Evolutionary conservation across 306 rosid genomes (phyloP).

Genomic region (Parietaria judaica): DNA sequence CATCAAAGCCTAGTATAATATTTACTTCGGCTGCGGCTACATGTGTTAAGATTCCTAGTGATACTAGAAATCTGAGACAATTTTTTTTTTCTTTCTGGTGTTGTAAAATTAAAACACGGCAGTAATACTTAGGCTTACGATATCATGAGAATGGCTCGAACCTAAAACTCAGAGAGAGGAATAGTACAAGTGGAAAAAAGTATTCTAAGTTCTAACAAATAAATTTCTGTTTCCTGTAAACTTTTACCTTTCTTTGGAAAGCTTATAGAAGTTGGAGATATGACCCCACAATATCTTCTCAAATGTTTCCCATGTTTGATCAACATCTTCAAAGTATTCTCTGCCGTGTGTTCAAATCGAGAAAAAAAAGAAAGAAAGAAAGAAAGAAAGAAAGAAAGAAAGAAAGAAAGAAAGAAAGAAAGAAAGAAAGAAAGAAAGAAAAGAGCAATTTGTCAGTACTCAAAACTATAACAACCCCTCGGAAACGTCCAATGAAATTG

Average conservation of each 20-base stretch:
- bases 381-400: no score
- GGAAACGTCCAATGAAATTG: no score
- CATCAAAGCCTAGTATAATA: not conserved
- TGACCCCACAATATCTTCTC: slow-evolving; percentile 93
- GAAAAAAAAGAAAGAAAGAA: no score
- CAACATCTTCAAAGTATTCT: slow-evolving; percentile 94
- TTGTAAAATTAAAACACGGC: not conserved
- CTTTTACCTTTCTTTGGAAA: slow-evolving; percentile 81
- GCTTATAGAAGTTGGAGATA: slow-evolving; percentile 75
- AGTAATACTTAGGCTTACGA: no score
- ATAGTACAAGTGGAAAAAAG: not conserved
- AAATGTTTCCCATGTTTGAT: slow-evolving; percentile 89
- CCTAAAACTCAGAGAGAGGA: not conserved
- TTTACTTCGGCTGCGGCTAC: not conserved
- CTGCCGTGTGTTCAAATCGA: slow-evolving; percentile 31
- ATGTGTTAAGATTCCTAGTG: not conserved
- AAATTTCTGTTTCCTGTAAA: not conserved
- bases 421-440: no score
- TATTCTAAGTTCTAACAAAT: no score
- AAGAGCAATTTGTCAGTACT: slow-evolving; percentile 6
- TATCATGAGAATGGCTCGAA: not conserved
- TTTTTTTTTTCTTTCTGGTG: no score
- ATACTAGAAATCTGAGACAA: no score
- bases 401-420: no score
- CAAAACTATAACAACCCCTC: slow-evolving; percentile 1